Percentiles rank a stretch among this genome's conserved stretches.
phyloP scores from a whole-genome alignment of 164 flowering plant species.

The Chloranthus sessilifolius region DNA sequence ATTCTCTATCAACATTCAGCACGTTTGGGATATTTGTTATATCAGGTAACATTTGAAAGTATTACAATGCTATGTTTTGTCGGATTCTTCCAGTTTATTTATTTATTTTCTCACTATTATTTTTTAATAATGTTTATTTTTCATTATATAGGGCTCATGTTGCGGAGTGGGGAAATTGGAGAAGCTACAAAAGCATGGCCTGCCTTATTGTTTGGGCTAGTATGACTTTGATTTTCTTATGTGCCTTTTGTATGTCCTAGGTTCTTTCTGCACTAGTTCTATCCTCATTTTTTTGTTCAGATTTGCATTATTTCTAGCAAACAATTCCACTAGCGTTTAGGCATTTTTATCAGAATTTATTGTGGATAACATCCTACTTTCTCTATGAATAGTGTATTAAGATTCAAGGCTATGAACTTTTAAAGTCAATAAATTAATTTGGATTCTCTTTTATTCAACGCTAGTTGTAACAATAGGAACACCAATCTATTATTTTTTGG shows the following conservation, averaged over 20 bases:
- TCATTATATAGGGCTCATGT: constrained; percentile 50
- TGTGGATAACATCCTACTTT: too few species aligned
- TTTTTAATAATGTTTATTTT: not conserved
- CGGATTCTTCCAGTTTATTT: not conserved
- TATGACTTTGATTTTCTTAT: constrained; percentile 49
- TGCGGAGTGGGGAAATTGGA: constrained; percentile 70
- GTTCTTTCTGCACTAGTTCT: constrained; percentile 16
- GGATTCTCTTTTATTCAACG: too few species aligned
- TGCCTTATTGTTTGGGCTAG: constrained; percentile 88
- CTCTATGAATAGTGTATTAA: too few species aligned
- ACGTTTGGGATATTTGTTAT: constrained; percentile 80
- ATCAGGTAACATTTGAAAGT: constrained; percentile 44
- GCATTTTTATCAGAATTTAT: too few species aligned
- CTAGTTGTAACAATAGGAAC: too few species aligned
- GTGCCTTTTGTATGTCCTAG: constrained; percentile 28
- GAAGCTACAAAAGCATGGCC: constrained; percentile 91
- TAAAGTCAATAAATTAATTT: too few species aligned
- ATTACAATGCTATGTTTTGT: not conserved
- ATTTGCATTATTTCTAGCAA: too few species aligned
- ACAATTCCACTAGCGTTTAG: too few species aligned
- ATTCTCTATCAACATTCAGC: constrained; percentile 67
- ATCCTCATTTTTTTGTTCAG: not conserved
- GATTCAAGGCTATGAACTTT: too few species aligned
- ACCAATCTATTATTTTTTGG: too few species aligned
- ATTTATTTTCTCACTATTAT: not conserved